These are phyloP conservation scores for Orychophragmus violaceus DNA, from an alignment of 345 rosid genomes.

Conservation along the genomic window DNA sequence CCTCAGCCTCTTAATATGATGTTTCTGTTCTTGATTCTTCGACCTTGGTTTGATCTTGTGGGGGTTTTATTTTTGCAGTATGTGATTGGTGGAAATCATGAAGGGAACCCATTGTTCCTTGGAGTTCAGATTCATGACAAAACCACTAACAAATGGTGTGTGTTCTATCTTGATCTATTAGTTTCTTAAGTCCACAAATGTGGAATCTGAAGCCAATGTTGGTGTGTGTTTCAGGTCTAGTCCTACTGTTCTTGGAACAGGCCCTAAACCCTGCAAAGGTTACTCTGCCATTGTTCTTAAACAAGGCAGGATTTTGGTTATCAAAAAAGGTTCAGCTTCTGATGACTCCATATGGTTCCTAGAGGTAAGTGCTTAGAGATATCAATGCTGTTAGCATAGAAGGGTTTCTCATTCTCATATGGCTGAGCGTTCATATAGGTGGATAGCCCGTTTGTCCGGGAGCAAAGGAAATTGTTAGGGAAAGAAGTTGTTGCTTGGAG, in stretches of 20 bases:
- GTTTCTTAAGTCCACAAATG: slow-evolving; percentile 12
- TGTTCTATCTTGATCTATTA: background rate
- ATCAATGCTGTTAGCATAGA: background rate
- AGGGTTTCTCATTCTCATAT: background rate
- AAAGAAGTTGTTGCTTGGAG: slow-evolving; percentile 94
- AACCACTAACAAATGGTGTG: slow-evolving; percentile 52
- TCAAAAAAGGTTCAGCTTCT: slow-evolving; percentile 57
- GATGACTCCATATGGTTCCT: slow-evolving; percentile 90
- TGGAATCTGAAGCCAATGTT: background rate
- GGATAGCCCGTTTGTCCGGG: slow-evolving; percentile 66
- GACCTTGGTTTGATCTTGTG: slow-evolving; percentile 18
- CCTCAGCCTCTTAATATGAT: background rate
- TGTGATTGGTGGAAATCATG: slow-evolving; percentile 50
- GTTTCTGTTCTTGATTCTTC: background rate
- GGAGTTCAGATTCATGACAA: slow-evolving; percentile 51
- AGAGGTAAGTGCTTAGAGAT: slow-evolving; percentile 56
- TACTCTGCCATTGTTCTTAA: slow-evolving; percentile 50
- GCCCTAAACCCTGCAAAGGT: slow-evolving; percentile 57
- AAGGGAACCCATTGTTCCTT: slow-evolving; percentile 44
- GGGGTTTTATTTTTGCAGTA: slow-evolving; percentile 43
- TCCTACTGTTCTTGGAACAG: slow-evolving; percentile 62
- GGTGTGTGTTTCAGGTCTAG: slow-evolving; percentile 42
- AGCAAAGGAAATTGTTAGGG: slow-evolving; percentile 45
- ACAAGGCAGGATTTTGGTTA: slow-evolving; percentile 61
- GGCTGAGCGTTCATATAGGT: slow-evolving; percentile 37